Conservation (phyloP, 208 protist genomes). For the Leishmania amazonensis region DNA sequence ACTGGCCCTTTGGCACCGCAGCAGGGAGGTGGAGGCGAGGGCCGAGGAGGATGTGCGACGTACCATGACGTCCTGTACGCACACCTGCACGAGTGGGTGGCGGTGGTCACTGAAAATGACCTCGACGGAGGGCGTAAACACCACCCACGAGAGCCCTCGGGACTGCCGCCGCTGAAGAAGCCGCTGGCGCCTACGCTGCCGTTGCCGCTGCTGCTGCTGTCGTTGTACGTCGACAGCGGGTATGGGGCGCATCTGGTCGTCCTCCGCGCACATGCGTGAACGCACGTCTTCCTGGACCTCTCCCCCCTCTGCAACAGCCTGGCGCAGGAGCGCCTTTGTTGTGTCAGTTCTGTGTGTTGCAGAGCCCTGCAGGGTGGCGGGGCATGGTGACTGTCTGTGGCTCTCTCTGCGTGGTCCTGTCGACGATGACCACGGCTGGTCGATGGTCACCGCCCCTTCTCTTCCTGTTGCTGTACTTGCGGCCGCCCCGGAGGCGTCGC, state of each 20-base stretch:
- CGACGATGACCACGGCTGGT: neutral
- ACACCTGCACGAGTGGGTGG: constrained; percentile 61
- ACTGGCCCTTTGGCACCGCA: constrained; percentile 39
- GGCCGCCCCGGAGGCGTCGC: neutral
- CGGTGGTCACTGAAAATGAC: constrained; percentile 65
- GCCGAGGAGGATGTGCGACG: constrained; percentile 24
- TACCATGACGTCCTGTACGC: constrained; percentile 43
- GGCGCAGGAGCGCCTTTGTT: neutral
- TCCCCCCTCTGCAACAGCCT: neutral
- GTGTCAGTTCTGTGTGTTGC: neutral
- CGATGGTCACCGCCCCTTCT: neutral
- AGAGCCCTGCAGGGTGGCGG: neutral
- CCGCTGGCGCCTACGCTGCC: neutral
- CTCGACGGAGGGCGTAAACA: constrained; percentile 47
- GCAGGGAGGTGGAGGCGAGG: constrained; percentile 26
- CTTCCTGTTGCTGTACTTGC: neutral
- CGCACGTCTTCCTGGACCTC: neutral
- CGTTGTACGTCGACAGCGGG: neutral
- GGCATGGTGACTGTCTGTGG: neutral
- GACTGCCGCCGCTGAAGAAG: constrained; percentile 1
- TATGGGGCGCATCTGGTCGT: neutral
- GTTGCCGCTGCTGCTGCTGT: neutral
- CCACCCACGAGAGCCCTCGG: constrained; percentile 33
- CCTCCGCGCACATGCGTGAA: neutral
- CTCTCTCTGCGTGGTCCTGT: neutral